Evolutionary conservation across 768 basidiomycete species (phyloP), one percentile per base, ranked within the genome.

Genomic region (Serendipita sp.): DNA sequence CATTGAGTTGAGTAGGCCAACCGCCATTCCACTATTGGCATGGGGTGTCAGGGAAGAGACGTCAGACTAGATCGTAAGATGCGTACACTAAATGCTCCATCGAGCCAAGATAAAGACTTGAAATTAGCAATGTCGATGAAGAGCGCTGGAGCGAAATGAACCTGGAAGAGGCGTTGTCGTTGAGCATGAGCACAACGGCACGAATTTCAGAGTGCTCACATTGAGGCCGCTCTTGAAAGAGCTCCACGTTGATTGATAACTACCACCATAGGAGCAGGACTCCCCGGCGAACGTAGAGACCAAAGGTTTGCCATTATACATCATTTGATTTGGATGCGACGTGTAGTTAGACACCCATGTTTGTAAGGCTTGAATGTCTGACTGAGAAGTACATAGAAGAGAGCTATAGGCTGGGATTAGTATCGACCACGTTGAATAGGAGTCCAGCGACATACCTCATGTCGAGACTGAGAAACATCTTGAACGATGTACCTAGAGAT

Each of bases 221-320:
- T 60, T 60, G 35, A 60, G 56, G 34, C 56, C 56, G 10, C n/a
- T 60, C 34, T 60, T 60, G 35, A 60, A 60, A 1, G 23, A 11
- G n/a, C 16, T 28, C 56, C 56, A 60, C 23, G 56, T 2, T 8
- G 56, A 60, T 35, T 32, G 28, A 32, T 32, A 60, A 35, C 32
- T 60, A 10, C 56, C 56, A 28, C 88, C 88, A 69, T 89, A 89
- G 1, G 73, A 77, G 71, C 88, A 90, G 5, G 74, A 70, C 69
- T 88, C 84, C 18, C 88, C 89, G 0, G 85, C 74, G 72, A 89
- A 90, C 2, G 86, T 85, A 0, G 86, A 86, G 4, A 85, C 81
- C 44, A 89, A 77, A 3, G 82, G 78, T 69, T 79, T 80, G 44
- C 74, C 79, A 56, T 81, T 73, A 64, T 81, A 77, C 68, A 75